Percentiles rank a stretch among this genome's conserved stretches.
These are phyloP conservation scores for rapeseed (Brassica napus) DNA, from an alignment of 345 rosid genomes.

Conservation along the genomic window Da-Ae NC_063448.1:13412001-13412500, in stretches of 20 bases:
- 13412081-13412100: neutral
- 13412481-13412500: slow-evolving; percentile 98
- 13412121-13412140: neutral
- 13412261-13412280: neutral
- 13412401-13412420: slow-evolving; percentile 58
- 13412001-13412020: slow-evolving; percentile 30
- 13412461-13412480: slow-evolving; percentile 70
- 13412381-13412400: slow-evolving; percentile 69
- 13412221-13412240: slow-evolving; percentile 94
- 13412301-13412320: slow-evolving; percentile 65
- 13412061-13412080: slow-evolving; percentile 12
- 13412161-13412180: neutral
- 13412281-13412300: neutral
- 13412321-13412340: slow-evolving; percentile 80
- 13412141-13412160: neutral
- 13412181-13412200: neutral
- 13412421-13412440: slow-evolving; percentile 86
- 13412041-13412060: neutral
- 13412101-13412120: slow-evolving; percentile 6
- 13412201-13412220: slow-evolving; percentile 99
- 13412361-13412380: slow-evolving; percentile 92
- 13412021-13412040: slow-evolving; percentile 1
- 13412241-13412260: neutral
- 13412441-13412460: slow-evolving; percentile 88
- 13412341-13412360: slow-evolving; percentile 61